These are phyloP conservation scores for Funneliformis caledonium DNA, from an alignment of 371 early-diverging fungal genomes.

Conservation along the genomic window DNA sequence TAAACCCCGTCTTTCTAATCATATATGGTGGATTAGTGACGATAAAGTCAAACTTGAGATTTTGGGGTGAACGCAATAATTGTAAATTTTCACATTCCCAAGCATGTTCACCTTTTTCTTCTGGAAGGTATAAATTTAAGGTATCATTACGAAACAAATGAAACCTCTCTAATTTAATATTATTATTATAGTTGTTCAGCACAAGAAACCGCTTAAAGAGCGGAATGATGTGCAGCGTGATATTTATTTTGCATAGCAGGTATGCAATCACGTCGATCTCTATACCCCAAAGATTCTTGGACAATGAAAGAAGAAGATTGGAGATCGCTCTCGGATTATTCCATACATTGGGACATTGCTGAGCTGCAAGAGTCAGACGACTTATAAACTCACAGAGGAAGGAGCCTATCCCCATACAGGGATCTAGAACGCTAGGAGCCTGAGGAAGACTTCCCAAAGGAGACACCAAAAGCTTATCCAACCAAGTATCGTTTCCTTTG, in stretches of 20 bases:
- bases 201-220: slow-evolving; percentile 48
- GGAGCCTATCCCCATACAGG: slow-evolving; percentile 67
- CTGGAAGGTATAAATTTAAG: slow-evolving; percentile 50
- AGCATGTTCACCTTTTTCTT: slow-evolving; percentile 21
- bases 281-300: slow-evolving; percentile 60
- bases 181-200: slow-evolving; percentile 31
- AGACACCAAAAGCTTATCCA: slow-evolving; percentile 41
- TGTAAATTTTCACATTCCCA: slow-evolving; percentile 54
- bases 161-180: slow-evolving; percentile 47
- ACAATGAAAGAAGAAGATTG: slow-evolving; percentile 47
- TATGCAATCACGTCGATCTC: slow-evolving; percentile 67
- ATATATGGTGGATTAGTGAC: slow-evolving; percentile 75
- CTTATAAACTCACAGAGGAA: slow-evolving; percentile 61
- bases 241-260: slow-evolving; percentile 52
- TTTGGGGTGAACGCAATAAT: slow-evolving; percentile 52
- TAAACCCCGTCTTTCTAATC: slow-evolving; percentile 67
- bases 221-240: slow-evolving; percentile 52
- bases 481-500: slow-evolving; percentile 7
- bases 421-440: slow-evolving; percentile 60
- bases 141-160: slow-evolving; percentile 66
- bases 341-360: slow-evolving; percentile 48
- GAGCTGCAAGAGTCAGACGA: slow-evolving; percentile 49
- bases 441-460: slow-evolving; percentile 15
- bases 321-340: slow-evolving; percentile 45
- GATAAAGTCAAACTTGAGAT: slow-evolving; percentile 59